Evolutionary conservation across 371 early-diverging fungal genomes (phyloP).

Genomic region (Rhizopus delemar): DNA sequence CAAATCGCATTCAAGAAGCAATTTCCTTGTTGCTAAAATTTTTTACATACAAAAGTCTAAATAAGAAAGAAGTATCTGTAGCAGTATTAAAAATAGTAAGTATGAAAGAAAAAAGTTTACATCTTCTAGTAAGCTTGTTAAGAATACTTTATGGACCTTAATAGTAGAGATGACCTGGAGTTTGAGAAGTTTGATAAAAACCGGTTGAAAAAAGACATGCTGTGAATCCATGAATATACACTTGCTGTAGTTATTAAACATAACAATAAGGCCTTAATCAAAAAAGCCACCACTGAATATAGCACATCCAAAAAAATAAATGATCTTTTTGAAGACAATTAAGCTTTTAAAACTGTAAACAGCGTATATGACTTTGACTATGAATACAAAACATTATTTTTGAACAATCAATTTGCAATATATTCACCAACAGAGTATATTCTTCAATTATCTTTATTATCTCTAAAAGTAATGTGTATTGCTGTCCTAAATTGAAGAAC

Average conservation of each 20-base stretch:
- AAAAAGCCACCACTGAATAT: slow-evolving; percentile 2
- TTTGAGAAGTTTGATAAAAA: neutral
- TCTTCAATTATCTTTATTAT: too few relatives aligned
- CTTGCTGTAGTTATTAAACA: neutral
- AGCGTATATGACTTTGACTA: neutral
- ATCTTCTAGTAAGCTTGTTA: slow-evolving; percentile 3
- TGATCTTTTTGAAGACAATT: neutral
- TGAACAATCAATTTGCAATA: too few relatives aligned
- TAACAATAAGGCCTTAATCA: neutral
- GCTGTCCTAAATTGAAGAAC: too few relatives aligned
- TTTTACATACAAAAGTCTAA: slow-evolving; percentile 4
- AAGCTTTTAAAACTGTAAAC: too few relatives aligned
- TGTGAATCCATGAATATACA: slow-evolving; percentile 1
- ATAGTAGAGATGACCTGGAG: neutral
- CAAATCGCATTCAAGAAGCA: slow-evolving; percentile 2
- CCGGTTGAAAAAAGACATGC: neutral
- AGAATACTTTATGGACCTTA: slow-evolving; percentile 5
- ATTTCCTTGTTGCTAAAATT: slow-evolving; percentile 8
- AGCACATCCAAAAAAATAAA: neutral
- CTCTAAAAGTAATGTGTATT: too few relatives aligned
- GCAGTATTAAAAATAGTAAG: neutral
- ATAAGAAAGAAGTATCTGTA: neutral
- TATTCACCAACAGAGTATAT: too few relatives aligned
- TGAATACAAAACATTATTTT: too few relatives aligned
- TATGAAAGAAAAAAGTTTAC: slow-evolving; percentile 1